These are phyloP conservation scores for Ophiostoma montium DNA, from an alignment of 2,329 filamentous ascomycete species.

Conservation along the genomic window DNA sequence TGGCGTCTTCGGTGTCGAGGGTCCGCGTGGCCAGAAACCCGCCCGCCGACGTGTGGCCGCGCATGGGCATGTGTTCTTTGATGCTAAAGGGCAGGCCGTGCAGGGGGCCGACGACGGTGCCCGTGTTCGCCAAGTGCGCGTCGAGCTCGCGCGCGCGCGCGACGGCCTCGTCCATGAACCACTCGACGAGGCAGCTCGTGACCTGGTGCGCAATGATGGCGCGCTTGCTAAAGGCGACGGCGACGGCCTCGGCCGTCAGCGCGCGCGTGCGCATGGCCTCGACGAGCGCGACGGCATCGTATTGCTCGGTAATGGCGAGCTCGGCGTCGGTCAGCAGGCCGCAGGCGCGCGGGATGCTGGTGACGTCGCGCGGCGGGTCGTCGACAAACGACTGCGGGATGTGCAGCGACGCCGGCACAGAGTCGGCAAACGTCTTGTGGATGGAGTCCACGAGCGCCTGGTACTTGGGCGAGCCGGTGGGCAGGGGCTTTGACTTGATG, in stretches of 20 bases:
- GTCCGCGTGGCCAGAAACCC: conserved; percentile 6
- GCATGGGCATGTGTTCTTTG: conserved; percentile 17
- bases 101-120: conserved; percentile 21
- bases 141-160: conserved; percentile 21
- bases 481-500: not conserved
- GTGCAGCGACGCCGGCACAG: not conserved
- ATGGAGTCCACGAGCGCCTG: not conserved
- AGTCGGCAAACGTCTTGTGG: not conserved
- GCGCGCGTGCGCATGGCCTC: conserved; percentile 1
- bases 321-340: conserved; percentile 6
- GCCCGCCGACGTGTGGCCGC: conserved; percentile 5
- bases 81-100: conserved; percentile 33
- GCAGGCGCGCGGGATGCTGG: conserved; percentile 1
- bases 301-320: conserved; percentile 8
- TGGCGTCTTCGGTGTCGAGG: conserved; percentile 10
- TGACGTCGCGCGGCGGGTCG: conserved; percentile 2
- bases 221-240: conserved; percentile 5
- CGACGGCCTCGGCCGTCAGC: conserved; percentile 5
- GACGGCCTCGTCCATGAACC: conserved; percentile 22
- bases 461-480: not conserved
- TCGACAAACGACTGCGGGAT: not conserved
- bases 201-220: conserved; percentile 9
- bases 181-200: conserved; percentile 30
- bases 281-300: conserved; percentile 2
- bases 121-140: conserved; percentile 17